Percentiles rank a stretch among this genome's conserved stretches.
Conservation (phyloP, 257 asterid genomes). For the Osmanthus fragrans region DNA sequence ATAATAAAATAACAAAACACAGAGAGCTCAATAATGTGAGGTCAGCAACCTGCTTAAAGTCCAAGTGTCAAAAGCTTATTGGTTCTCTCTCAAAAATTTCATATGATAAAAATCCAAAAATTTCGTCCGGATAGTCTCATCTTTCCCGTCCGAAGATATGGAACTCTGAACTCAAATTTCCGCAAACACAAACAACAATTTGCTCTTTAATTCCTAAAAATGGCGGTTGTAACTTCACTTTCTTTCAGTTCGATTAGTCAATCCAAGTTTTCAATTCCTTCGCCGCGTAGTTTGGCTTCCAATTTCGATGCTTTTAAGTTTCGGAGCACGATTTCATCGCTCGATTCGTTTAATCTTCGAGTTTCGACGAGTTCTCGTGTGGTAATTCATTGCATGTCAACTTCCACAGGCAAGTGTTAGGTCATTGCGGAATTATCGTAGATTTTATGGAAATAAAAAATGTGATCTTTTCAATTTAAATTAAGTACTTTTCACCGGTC, state of each 20-base stretch:
- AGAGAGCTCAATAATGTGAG: background rate
- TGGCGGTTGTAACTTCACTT: slow-evolving; percentile 60
- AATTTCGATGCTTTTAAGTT: slow-evolving; percentile 44
- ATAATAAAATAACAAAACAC: too few relatives aligned
- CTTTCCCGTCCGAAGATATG: slow-evolving; percentile 13
- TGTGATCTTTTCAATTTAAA: too few relatives aligned
- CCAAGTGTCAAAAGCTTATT: slow-evolving; percentile 20
- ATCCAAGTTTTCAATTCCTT: slow-evolving; percentile 34
- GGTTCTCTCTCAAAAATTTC: background rate
- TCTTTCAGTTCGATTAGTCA: slow-evolving; percentile 49
- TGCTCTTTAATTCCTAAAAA: slow-evolving; percentile 10
- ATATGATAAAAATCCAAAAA: slow-evolving; percentile 12
- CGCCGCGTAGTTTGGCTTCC: slow-evolving; percentile 27
- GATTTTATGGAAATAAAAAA: too few relatives aligned
- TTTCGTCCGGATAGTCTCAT: slow-evolving; percentile 33
- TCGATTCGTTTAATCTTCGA: slow-evolving; percentile 37
- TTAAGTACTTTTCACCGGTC: background rate
- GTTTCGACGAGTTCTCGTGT: slow-evolving; percentile 39
- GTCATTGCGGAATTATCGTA: background rate
- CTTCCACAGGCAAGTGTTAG: slow-evolving; percentile 50
- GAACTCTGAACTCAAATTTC: slow-evolving; percentile 19
- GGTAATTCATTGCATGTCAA: slow-evolving; percentile 66
- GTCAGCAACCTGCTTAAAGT: slow-evolving; percentile 17
- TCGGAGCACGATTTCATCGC: slow-evolving; percentile 33
- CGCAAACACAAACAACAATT: background rate